Percentiles rank a stretch among this genome's conserved stretches.
Conservation (phyloP, 768 basidiomycete genomes). For the Suillus subluteus region DNA sequence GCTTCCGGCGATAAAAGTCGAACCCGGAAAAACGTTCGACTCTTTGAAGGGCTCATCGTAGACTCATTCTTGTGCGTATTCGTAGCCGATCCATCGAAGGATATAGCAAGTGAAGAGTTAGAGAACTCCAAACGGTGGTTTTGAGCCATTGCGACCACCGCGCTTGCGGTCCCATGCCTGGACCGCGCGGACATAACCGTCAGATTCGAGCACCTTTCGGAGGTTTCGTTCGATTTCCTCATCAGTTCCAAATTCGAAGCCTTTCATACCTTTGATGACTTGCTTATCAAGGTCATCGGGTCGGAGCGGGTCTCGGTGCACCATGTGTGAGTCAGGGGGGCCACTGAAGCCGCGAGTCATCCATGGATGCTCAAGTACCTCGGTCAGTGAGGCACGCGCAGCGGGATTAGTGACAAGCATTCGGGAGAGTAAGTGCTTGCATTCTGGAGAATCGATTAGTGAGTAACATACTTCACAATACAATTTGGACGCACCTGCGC, state of each 20-base stretch:
- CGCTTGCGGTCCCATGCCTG: constrained; percentile 79
- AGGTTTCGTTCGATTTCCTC: constrained; percentile 84
- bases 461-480: constrained; percentile 5
- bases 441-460: constrained; percentile 59
- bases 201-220: constrained; percentile 72
- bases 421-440: constrained; percentile 88
- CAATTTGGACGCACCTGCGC: constrained; percentile 63
- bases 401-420: constrained; percentile 97
- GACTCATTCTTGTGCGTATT: constrained; percentile 44
- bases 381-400: constrained; percentile 77
- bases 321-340: constrained; percentile 81
- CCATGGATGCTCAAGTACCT: constrained; percentile 90
- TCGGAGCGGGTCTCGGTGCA: constrained; percentile 88
- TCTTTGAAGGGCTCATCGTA: constrained; percentile 53
- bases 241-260: constrained; percentile 93
- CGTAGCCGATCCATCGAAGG: constrained; percentile 51
- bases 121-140: constrained; percentile 59
- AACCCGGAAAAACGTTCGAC: constrained; percentile 90
- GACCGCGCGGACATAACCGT: constrained; percentile 74
- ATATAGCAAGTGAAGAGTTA: constrained; percentile 71
- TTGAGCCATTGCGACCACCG: constrained; percentile 43
- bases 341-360: constrained; percentile 87
- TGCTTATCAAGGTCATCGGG: constrained; percentile 85
- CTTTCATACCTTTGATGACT: constrained; percentile 89
- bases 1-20: constrained; percentile 90